Percentiles rank a stretch among this genome's conserved stretches.
Evolutionary conservation across 2,329 filamentous ascomycete genomes (phyloP).

Genomic region (Drechslera avenae): DNA sequence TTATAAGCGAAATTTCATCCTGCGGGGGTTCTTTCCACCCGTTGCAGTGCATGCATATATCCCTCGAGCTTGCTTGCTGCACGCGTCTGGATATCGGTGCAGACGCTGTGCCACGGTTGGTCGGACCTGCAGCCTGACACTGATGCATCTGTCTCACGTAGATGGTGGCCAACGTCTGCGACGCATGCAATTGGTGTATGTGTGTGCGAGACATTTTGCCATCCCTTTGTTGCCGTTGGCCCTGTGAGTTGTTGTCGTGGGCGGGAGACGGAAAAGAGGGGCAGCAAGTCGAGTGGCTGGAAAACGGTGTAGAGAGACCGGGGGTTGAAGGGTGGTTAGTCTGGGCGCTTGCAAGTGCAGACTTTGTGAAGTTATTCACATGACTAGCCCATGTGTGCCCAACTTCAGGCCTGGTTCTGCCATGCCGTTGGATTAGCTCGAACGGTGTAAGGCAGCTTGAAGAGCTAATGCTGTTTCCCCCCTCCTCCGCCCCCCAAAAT

Average conservation of each 20-base stretch:
- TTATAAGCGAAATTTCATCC: slow-evolving; percentile 17
- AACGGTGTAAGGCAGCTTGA: slow-evolving; percentile 16
- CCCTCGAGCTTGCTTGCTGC: slow-evolving; percentile 5
- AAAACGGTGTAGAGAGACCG: slow-evolving; percentile 31
- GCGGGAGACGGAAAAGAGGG: slow-evolving; percentile 10
- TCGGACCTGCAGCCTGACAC: slow-evolving; percentile 12
- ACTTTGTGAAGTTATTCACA: slow-evolving; percentile 24
- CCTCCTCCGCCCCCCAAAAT: no score
- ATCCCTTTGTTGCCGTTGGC: slow-evolving; percentile 10
- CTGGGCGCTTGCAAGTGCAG: slow-evolving; percentile 38
- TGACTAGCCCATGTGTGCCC: slow-evolving; percentile 22
- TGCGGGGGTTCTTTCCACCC: slow-evolving; percentile 12
- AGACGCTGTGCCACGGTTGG: slow-evolving; percentile 29
- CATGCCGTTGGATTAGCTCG: slow-evolving; percentile 17
- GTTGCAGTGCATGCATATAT: slow-evolving; percentile 9
- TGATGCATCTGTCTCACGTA: slow-evolving; percentile 17
- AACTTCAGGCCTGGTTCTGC: slow-evolving; percentile 13
- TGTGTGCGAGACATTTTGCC: slow-evolving; percentile 9
- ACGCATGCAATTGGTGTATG: slow-evolving; percentile 20
- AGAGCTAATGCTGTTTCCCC: slow-evolving; percentile 13
- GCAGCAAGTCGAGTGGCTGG: slow-evolving; percentile 29
- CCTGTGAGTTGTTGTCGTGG: slow-evolving; percentile 12
- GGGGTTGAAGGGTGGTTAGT: slow-evolving; percentile 35
- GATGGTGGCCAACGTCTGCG: slow-evolving; percentile 5
- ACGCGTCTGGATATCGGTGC: slow-evolving; percentile 27